Evolutionary conservation across 169 alveolate species (phyloP).

Genomic region (Plasmodium fragile): DNA sequence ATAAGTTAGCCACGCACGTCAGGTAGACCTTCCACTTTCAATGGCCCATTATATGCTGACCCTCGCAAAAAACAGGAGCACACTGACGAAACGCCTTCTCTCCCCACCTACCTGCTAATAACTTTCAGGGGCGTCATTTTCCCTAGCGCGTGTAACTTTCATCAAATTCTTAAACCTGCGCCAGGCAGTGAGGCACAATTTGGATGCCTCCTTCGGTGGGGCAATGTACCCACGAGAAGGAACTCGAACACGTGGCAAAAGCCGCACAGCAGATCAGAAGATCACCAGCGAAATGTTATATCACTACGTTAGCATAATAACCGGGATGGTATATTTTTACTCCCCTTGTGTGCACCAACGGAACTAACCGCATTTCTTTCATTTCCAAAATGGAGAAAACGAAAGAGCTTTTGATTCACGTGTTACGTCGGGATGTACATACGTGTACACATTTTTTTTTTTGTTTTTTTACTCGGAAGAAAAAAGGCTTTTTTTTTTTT

Average conservation of each 20-base stretch:
- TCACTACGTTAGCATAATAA: not conserved
- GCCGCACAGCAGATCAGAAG: not conserved
- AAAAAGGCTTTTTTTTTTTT: not conserved
- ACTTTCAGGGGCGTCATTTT: slow-evolving; percentile 38
- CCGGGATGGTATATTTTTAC: not conserved
- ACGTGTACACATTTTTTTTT: not conserved
- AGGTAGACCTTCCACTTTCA: not conserved
- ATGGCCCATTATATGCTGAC: not conserved
- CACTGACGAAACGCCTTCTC: not conserved
- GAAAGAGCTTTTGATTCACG: not conserved
- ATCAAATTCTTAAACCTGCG: not conserved
- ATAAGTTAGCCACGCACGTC: not conserved
- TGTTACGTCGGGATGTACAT: not conserved
- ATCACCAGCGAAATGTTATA: not conserved
- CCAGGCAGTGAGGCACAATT: not conserved
- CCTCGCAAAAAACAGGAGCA: not conserved
- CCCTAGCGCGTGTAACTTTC: not conserved
- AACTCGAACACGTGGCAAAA: not conserved
- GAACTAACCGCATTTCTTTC: slow-evolving; percentile 3
- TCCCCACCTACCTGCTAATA: slow-evolving; percentile 41
- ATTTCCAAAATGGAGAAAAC: not conserved
- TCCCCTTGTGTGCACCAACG: not conserved
- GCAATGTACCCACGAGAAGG: not conserved
- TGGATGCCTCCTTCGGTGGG: not conserved
- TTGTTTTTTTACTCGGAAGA: not conserved